These are phyloP conservation scores for Ophiocordyceps unilateralis DNA, from an alignment of 2,329 filamentous ascomycete genomes.

Conservation along the genomic window DNA sequence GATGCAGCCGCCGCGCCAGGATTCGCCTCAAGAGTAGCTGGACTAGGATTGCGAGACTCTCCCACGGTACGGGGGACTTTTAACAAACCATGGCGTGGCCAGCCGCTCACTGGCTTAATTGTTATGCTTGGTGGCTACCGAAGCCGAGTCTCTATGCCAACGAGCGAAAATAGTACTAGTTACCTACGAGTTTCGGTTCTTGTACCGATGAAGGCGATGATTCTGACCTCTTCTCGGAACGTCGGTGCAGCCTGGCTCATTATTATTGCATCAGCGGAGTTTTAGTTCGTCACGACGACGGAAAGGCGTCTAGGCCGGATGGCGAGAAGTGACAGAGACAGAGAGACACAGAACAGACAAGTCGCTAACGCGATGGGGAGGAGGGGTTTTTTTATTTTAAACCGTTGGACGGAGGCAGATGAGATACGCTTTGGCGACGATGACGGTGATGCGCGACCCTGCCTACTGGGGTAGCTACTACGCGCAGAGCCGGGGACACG, in stretches of 20 bases:
- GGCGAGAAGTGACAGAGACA: neutral
- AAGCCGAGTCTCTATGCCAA: no score
- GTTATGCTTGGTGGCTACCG: no score
- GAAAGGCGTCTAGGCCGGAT: neutral
- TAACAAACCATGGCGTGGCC: neutral
- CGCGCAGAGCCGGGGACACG: neutral
- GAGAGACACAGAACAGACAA: neutral
- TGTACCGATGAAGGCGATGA: neutral
- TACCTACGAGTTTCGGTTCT: neutral
- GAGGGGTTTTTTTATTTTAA: no score
- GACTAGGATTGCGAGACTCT: no score
- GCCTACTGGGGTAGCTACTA: no score
- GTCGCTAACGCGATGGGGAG: neutral
- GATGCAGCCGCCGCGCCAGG: constrained; percentile 12
- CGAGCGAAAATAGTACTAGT: no score
- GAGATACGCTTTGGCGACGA: neutral
- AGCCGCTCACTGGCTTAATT: no score
- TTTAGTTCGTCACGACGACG: constrained; percentile 2
- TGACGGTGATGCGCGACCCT: no score
- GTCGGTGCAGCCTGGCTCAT: neutral
- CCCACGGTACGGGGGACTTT: no score
- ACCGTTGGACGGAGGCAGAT: neutral
- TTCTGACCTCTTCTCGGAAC: neutral
- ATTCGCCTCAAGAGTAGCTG: constrained; percentile 1
- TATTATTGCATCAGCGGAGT: constrained; percentile 2